Evolutionary conservation across 768 basidiomycete species (phyloP), one percentile per base, ranked within the genome.

Genomic region (Lenzites betulinus): DNA sequence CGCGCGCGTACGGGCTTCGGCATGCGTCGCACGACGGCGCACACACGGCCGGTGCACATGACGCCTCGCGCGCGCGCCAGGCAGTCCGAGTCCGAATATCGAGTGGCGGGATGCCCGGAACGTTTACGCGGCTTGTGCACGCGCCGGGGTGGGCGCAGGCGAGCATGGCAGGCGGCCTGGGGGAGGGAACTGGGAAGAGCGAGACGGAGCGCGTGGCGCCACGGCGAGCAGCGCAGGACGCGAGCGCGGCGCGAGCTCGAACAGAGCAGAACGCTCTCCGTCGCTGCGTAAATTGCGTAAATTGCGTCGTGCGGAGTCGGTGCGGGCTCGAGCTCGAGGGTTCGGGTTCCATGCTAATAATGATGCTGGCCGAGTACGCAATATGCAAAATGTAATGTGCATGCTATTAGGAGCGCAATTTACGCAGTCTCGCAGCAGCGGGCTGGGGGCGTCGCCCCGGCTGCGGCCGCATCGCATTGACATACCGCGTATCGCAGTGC

Each of bases 371-470:
- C 30, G 30, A 33, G 30, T n/a, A n/a, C n/a, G n/a, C n/a, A n/a
- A n/a, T n/a, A n/a, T n/a, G n/a, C 49, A 9, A 25, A 2, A 8
- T 25, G 20, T 26, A 12, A 3, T 18, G 30, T 23, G n/a, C 18
- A 41, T 12, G n/a, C n/a, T n/a, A n/a, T n/a, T 11, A 51, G 35
- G 51, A 35, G 51, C 51, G 51, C 51, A 51, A 51, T 25, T 38
- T 51, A 51, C 30, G 30, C 30, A 33, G 30, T 33, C 30, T 38
- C 47, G 46, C 46, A 43, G 42, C 30, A 33, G 11, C n/a, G n/a
- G n/a, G n/a, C n/a, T n/a, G n/a, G n/a, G n/a, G n/a, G n/a, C n/a
- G n/a, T 4, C 30, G 30, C 4, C 11, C 30, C 30, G 6, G 30
- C 30, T 33, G 30, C 30, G 30, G 30, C 6, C 30, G 30, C 30